Evolutionary conservation across 129 eudicot species (phyloP).

Genomic region (Oenanthe sinensis): DNA sequence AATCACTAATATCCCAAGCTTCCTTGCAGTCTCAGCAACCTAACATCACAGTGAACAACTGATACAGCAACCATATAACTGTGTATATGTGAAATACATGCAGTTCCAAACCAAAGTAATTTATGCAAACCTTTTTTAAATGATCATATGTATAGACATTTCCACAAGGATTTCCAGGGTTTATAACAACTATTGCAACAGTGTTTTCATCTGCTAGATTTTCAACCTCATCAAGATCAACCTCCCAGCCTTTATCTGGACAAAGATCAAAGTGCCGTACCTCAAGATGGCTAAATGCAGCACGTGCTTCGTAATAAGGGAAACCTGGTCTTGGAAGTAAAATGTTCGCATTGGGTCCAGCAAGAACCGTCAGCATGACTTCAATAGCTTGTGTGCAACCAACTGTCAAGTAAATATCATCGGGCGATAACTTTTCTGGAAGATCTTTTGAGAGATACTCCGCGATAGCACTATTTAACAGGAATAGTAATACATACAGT

Average conservation of each 20-base stretch:
- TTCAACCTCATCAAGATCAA: slow-evolving; percentile 61
- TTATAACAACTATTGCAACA: slow-evolving; percentile 67
- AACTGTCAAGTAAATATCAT: slow-evolving; percentile 59
- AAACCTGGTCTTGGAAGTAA: slow-evolving; percentile 75
- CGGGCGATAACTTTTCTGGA: slow-evolving; percentile 57
- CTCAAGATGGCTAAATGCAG: slow-evolving; percentile 42
- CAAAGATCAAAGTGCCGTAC: slow-evolving; percentile 58
- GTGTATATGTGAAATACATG: not conserved
- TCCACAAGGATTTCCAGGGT: slow-evolving; percentile 94
- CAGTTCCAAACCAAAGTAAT: not conserved
- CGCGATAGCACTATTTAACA: slow-evolving; percentile 45
- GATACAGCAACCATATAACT: not conserved
- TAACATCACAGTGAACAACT: slow-evolving; percentile 11
- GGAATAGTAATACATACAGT: not conserved
- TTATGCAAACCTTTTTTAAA: slow-evolving; percentile 47
- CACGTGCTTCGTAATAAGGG: slow-evolving; percentile 57
- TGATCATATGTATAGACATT: slow-evolving; percentile 60
- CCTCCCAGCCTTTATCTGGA: slow-evolving; percentile 70
- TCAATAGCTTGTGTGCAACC: slow-evolving; percentile 74
- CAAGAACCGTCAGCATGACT: slow-evolving; percentile 44
- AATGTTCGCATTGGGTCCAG: slow-evolving; percentile 55
- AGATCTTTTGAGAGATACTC: slow-evolving; percentile 67
- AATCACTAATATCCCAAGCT: slow-evolving; percentile 71
- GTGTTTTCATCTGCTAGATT: slow-evolving; percentile 73
- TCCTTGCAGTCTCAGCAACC: slow-evolving; percentile 75